Evolutionary conservation across 306 rosid species (phyloP), one percentile per base, ranked within the genome.

Genomic region (Macrotyloma uniflorum): DNA sequence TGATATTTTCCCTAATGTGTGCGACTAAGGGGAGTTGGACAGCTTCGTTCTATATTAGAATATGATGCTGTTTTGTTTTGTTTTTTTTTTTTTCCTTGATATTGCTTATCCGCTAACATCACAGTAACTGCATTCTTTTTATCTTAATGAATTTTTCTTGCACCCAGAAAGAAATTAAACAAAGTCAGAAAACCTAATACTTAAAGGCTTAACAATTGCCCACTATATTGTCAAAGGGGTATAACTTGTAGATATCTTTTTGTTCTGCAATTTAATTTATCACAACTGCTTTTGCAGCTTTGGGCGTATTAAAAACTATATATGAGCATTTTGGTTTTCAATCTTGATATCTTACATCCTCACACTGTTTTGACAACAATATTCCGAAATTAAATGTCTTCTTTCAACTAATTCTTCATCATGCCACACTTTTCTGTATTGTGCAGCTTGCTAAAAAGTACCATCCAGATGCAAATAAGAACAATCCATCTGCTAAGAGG

Each of bases 391-490:
- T 5, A 7, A 70, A 62, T 22, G 85, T 66, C 45, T 64, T 72
- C 49, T 50, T 77, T 74, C 54, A 8, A 57, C 71, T 53, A 67
- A 54, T 45, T 45, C 61, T 76, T 18, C 46, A 33, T 76, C 63
- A n/a, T 83, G 64, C 36, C 84, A 47, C 69, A 66, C 49, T 79
- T 80, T 75, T 77, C 26, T 76, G 22, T 70, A 38, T 73, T 51
- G 42, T 73, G 88, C 91, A 95, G 97, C 95, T 95, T 64, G 99
- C 99, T 59, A 95, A 93, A 86, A 91, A 84, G 85, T 93, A 89
- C 81, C 99, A 95, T 86, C 99, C 97, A 23, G 99, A 95, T 85
- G 96, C 93, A 75, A 93, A 88, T 82, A 93, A 86, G 89, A 88
- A 85, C 76, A 89, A 90, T 64, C 91, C 96, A 77, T 91, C 93